Conservation (phyloP, 441 rosid species). For the Jatropha podagrica region DNA sequence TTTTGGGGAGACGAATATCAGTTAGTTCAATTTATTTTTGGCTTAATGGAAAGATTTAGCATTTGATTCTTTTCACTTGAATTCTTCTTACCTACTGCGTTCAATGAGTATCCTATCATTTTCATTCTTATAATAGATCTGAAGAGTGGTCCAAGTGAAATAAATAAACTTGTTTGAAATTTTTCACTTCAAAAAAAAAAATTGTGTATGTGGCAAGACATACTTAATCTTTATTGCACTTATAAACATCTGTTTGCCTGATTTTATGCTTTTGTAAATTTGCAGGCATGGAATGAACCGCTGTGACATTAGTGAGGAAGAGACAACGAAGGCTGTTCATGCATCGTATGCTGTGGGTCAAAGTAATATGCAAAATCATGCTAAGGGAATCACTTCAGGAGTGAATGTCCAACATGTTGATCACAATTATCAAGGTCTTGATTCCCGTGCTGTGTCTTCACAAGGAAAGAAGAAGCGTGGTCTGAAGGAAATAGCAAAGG, state of each 20-base stretch:
- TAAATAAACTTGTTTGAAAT: neutral
- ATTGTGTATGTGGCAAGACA: neutral
- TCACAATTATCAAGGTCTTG: slow-evolving; percentile 31
- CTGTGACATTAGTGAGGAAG: slow-evolving; percentile 66
- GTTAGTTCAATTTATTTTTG: too few species aligned
- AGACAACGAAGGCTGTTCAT: slow-evolving; percentile 53
- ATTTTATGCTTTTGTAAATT: slow-evolving; percentile 29
- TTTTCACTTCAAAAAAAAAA: neutral
- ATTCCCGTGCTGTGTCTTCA: slow-evolving; percentile 31
- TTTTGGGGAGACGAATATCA: neutral
- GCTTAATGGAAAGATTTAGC: neutral
- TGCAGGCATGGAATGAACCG: slow-evolving; percentile 76
- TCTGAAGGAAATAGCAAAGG: slow-evolving; percentile 36
- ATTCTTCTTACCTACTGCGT: neutral
- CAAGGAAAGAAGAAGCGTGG: slow-evolving; percentile 38
- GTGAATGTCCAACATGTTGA: slow-evolving; percentile 27
- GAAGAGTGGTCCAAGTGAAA: neutral
- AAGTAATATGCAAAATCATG: slow-evolving; percentile 32
- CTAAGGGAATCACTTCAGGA: slow-evolving; percentile 25
- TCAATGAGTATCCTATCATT: neutral
- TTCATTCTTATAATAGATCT: neutral
- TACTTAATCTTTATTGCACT: neutral
- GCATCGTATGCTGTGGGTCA: slow-evolving; percentile 31
- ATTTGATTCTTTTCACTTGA: slow-evolving; percentile 2
- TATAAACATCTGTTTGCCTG: slow-evolving; percentile 15